Conservation (phyloP, 2,329 filamentous ascomycete species). For the Graphiopsis chlorocephala region DNA sequence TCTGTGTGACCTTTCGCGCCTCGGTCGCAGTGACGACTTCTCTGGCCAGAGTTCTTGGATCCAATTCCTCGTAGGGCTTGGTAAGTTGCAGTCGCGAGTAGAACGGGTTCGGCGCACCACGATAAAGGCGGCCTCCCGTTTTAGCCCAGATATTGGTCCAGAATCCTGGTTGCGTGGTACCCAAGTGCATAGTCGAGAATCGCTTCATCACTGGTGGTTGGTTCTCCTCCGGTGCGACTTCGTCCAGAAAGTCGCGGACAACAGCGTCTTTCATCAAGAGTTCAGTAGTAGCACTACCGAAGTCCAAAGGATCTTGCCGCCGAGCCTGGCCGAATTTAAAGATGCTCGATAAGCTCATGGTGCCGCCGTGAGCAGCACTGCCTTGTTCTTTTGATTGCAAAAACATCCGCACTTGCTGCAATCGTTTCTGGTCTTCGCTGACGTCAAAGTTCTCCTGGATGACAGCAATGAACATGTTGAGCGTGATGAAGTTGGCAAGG, state of each 20-base stretch:
- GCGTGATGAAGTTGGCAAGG: constrained; percentile 86
- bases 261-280: constrained; percentile 97
- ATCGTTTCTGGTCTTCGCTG: constrained; percentile 93
- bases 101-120: constrained; percentile 83
- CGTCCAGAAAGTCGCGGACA: constrained; percentile 89
- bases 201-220: constrained; percentile 5
- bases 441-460: constrained; percentile 99
- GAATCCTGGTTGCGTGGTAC: constrained; percentile 17
- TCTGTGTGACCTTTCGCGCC: constrained; percentile 79
- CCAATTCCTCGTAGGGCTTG: constrained; percentile 71
- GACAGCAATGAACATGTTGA: constrained; percentile 99
- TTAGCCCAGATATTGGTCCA: constrained; percentile 28
- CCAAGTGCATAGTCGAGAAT: constrained; percentile 11
- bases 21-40: constrained; percentile 84
- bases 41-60: constrained; percentile 83
- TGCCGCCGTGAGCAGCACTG: constrained; percentile 59
- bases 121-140: constrained; percentile 29
- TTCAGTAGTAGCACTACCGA: constrained; percentile 86
- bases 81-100: constrained; percentile 76
- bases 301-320: constrained; percentile 80
- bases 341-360: constrained; percentile 68
- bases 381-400: constrained; percentile 86
- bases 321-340: constrained; percentile 62
- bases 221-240: constrained; percentile 42
- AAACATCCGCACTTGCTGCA: constrained; percentile 95